Evolutionary conservation across 306 rosid genomes (phyloP).

Genomic region (Acacia crassicarpa): DNA sequence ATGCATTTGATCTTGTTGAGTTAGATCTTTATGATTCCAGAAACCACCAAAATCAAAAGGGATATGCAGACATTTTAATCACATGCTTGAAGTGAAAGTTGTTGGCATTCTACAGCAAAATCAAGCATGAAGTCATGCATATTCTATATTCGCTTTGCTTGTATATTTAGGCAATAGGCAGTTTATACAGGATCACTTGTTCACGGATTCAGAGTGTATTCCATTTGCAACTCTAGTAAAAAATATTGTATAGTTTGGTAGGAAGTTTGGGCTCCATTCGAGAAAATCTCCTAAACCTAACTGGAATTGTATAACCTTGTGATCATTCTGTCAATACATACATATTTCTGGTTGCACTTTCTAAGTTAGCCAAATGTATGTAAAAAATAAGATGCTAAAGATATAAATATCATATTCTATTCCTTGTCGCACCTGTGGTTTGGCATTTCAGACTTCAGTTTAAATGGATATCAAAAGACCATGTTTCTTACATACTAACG

Average conservation of each 20-base stretch:
- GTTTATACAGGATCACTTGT: constrained; percentile 25
- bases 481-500: background rate
- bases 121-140: constrained; percentile 35
- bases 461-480: background rate
- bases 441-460: background rate
- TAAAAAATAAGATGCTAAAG: background rate
- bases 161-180: constrained; percentile 42
- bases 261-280: constrained; percentile 23
- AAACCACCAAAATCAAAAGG: constrained; percentile 26
- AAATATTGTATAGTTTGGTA: constrained; percentile 12
- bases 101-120: constrained; percentile 30
- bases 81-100: constrained; percentile 33
- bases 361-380: background rate
- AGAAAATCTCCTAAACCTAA: background rate
- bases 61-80: constrained; percentile 31
- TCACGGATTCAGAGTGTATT: constrained; percentile 26
- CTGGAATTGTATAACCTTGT: background rate
- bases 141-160: constrained; percentile 54
- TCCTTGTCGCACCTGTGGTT: background rate
- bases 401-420: background rate
- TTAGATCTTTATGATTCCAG: constrained; percentile 29
- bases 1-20: constrained; percentile 23
- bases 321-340: background rate
- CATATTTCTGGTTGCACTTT: background rate
- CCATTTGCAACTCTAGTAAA: constrained; percentile 28